Conservation (phyloP, 2,329 filamentous ascomycete genomes). For the Aspergillus uvarum region DNA sequence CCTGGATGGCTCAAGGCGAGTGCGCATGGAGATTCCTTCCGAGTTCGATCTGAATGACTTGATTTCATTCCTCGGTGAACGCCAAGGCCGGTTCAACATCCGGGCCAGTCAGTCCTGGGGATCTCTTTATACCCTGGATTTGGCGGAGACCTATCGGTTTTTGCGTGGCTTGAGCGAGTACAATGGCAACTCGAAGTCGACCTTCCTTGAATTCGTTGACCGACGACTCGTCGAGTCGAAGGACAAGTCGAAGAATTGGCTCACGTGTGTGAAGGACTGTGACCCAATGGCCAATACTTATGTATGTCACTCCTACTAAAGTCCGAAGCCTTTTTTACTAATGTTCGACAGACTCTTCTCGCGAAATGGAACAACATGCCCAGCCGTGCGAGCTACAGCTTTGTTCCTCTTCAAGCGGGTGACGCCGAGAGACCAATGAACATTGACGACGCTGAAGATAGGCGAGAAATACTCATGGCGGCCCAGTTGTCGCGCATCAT, state of each 20-base stretch:
- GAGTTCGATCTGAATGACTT: constrained; percentile 42
- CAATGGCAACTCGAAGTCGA: constrained; percentile 40
- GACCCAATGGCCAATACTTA: constrained; percentile 43
- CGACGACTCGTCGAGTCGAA: constrained; percentile 46
- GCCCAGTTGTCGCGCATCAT: constrained; percentile 48
- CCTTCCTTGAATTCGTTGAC: constrained; percentile 46
- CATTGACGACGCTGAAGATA: constrained; percentile 37
- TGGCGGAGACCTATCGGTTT: constrained; percentile 44
- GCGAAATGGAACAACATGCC: constrained; percentile 50
- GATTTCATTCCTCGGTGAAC: constrained; percentile 37
- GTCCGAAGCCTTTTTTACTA: background rate
- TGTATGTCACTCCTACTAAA: constrained; percentile 29
- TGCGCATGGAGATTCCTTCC: constrained; percentile 43
- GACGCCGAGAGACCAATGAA: constrained; percentile 41
- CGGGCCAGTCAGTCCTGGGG: constrained; percentile 44
- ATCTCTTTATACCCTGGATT: constrained; percentile 44
- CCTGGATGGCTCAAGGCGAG: constrained; percentile 33
- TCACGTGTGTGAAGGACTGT: constrained; percentile 42
- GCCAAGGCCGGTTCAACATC: constrained; percentile 45
- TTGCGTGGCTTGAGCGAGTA: constrained; percentile 40
- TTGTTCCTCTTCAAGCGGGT: constrained; percentile 33
- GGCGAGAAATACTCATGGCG: constrained; percentile 43
- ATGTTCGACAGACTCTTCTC: constrained; percentile 35
- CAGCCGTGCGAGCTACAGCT: constrained; percentile 46
- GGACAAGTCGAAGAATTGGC: constrained; percentile 47